These are phyloP conservation scores for Phycomyces nitens DNA, from an alignment of 192 early-diverging fungal genomes.

Conservation along the genomic window DNA sequence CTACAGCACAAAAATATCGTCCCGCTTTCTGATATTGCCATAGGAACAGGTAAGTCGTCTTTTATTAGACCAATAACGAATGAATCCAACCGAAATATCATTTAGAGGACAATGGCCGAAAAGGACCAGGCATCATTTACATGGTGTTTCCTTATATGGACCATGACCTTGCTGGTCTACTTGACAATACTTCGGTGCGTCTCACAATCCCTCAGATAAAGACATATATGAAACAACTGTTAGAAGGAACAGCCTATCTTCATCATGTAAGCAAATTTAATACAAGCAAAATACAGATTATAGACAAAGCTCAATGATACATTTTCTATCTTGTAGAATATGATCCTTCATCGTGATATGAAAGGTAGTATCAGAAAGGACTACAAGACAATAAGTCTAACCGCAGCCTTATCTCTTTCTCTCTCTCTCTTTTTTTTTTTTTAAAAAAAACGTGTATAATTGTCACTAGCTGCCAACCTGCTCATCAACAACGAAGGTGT, in stretches of 20 bases:
- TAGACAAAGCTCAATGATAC: background rate
- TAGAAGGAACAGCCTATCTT: constrained; percentile 87
- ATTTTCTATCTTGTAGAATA: constrained; percentile 32
- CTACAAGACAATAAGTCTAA: background rate
- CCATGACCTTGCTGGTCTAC: constrained; percentile 91
- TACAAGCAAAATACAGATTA: too few relatives aligned
- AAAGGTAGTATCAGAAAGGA: constrained; percentile 47
- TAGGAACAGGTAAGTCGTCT: constrained; percentile 50
- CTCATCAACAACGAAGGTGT: constrained; percentile 89
- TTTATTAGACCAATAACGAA: background rate
- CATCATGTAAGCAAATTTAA: constrained; percentile 49
- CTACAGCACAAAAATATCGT: constrained; percentile 79
- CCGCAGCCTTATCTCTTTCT: too few relatives aligned
- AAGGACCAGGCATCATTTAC: constrained; percentile 65
- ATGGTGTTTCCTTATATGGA: constrained; percentile 99
- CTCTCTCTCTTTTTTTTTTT: too few relatives aligned
- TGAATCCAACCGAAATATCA: background rate
- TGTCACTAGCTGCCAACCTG: constrained; percentile 79
- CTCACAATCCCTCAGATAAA: constrained; percentile 77
- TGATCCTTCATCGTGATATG: constrained; percentile 63
- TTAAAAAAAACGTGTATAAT: constrained; percentile 11
- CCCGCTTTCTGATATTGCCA: constrained; percentile 71
- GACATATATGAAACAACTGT: constrained; percentile 85
- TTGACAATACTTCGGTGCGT: constrained; percentile 82
- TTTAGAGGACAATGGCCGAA: constrained; percentile 14